Percentiles rank a stretch among this genome's conserved stretches.
Evolutionary conservation across 106 monocot genomes (phyloP).

Genomic region (Dactylorhiza incarnata): DNA sequence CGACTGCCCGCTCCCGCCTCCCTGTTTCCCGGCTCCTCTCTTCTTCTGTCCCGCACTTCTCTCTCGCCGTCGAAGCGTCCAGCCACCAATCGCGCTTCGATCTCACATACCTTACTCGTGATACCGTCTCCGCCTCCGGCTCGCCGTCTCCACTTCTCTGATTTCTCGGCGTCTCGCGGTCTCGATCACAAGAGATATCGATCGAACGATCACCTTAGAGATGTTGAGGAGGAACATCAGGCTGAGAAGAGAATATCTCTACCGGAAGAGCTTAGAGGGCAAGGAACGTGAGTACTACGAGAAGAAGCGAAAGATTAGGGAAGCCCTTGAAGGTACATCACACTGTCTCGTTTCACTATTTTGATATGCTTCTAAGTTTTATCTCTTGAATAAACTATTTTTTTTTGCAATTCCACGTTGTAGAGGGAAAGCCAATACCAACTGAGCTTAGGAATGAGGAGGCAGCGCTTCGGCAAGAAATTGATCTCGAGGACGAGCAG

Average conservation of each 20-base stretch:
- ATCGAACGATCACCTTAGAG: background rate
- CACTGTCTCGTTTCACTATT: background rate
- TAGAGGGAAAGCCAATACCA: constrained; percentile 79
- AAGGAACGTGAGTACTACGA: constrained; percentile 60
- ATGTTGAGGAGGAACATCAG: constrained; percentile 41
- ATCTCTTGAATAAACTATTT: background rate
- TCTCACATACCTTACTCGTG: too few species aligned
- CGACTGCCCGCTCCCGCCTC: too few species aligned
- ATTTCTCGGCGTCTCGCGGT: too few species aligned
- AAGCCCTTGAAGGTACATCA: constrained; percentile 50
- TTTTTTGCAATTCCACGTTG: background rate
- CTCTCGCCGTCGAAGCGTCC: too few species aligned
- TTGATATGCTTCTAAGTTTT: background rate
- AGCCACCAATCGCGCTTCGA: too few species aligned
- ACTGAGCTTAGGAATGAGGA: constrained; percentile 81
- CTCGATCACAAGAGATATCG: too few species aligned
- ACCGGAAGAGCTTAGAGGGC: constrained; percentile 70
- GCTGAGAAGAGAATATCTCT: constrained; percentile 59
- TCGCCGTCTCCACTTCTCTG: too few species aligned
- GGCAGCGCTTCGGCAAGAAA: constrained; percentile 44
- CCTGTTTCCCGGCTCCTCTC: too few species aligned
- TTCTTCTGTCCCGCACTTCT: too few species aligned
- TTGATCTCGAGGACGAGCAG: constrained; percentile 69
- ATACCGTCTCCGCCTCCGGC: too few species aligned
- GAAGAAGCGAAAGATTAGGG: constrained; percentile 66